Conservation (phyloP, 352 stramenopile genomes). For the Pythium rhizo-oryzae region DNA sequence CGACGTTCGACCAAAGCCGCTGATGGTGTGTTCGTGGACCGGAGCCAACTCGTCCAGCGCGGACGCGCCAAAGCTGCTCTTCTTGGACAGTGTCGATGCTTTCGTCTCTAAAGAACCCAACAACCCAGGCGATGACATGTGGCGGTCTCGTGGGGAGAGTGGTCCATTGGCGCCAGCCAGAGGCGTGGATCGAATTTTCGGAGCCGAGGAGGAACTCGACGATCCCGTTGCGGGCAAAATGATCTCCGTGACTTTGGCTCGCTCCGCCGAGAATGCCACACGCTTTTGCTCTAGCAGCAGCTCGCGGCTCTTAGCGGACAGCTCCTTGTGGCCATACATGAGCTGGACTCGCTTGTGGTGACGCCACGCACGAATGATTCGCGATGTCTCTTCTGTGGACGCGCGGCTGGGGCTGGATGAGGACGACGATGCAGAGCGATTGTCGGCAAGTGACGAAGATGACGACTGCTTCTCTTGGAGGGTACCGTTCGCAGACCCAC, state of each 20-base stretch:
- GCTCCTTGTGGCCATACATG: conserved; percentile 88
- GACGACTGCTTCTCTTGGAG: conserved; percentile 8
- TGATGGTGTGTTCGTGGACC: conserved; percentile 36
- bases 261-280: conserved; percentile 83
- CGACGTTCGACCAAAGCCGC: conserved; percentile 69
- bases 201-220: conserved; percentile 14
- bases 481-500: conserved; percentile 11
- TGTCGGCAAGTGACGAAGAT: conserved; percentile 10
- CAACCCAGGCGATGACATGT: conserved; percentile 40
- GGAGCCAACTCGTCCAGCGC: conserved; percentile 25
- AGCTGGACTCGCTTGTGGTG: conserved; percentile 87
- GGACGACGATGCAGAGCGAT: conserved; percentile 35
- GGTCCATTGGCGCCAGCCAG: not conserved
- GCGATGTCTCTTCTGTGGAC: conserved; percentile 71
- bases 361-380: conserved; percentile 83
- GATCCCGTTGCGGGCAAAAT: conserved; percentile 68
- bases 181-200: not conserved
- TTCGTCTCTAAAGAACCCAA: conserved; percentile 38
- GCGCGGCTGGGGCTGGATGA: conserved; percentile 57
- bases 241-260: conserved; percentile 84
- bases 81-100: conserved; percentile 32
- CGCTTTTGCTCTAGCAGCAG: conserved; percentile 88
- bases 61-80: conserved; percentile 47
- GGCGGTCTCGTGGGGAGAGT: conserved; percentile 21
- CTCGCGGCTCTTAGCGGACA: conserved; percentile 77